A percentile compares a stretch with the other conserved stretches of the same genome.
Conservation (phyloP, 768 basidiomycete genomes). For the Termitomyces sp. region DNA sequence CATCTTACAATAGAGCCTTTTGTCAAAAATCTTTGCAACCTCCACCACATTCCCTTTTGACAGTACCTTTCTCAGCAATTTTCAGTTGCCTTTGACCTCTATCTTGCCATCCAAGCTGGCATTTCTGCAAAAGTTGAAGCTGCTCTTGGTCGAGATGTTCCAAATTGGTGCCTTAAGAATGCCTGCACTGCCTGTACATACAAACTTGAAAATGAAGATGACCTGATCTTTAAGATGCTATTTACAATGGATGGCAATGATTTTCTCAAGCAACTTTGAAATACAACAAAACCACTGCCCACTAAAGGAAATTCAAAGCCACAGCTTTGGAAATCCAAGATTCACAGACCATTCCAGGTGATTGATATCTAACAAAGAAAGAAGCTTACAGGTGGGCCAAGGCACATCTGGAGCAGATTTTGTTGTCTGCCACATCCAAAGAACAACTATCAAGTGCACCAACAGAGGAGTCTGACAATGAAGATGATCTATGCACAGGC, state of each 20-base stretch:
- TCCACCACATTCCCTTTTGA: not conserved
- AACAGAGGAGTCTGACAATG: too few species aligned
- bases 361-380: not conserved
- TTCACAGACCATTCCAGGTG: not conserved
- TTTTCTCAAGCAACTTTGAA: not conserved
- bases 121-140: not conserved
- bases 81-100: not conserved
- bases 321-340: not conserved
- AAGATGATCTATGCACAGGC: too few species aligned
- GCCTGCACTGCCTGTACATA: not conserved
- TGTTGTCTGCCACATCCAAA: too few species aligned
- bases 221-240: too few species aligned
- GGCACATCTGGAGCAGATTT: too few species aligned
- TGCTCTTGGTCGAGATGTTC: not conserved
- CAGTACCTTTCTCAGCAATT: conserved; percentile 11
- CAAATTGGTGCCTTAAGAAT: not conserved
- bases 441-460: too few species aligned
- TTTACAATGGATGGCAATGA: too few species aligned
- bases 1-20: not conserved
- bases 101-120: not conserved
- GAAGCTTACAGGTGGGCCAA: too few species aligned
- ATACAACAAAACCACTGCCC: not conserved
- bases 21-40: not conserved
- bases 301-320: not conserved
- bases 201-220: not conserved